Conservation (phyloP, 192 early-diverging fungal species). For the Podila horticola region DNA sequence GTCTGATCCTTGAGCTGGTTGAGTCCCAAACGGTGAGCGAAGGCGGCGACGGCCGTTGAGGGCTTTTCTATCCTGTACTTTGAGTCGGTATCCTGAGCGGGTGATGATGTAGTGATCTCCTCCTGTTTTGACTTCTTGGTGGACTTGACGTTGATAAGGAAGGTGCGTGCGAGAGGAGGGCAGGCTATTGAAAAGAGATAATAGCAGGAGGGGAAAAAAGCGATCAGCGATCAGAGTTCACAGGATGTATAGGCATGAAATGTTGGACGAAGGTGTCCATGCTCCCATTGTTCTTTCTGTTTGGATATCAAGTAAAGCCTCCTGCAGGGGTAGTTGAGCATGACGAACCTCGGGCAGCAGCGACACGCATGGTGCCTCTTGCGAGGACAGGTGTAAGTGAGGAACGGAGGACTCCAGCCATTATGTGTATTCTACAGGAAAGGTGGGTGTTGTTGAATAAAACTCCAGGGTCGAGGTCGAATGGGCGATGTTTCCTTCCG, state of each 20-base stretch:
- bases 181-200: slow-evolving; percentile 14
- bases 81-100: slow-evolving; percentile 8
- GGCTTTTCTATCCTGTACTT: slow-evolving; percentile 48
- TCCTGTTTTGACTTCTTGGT: slow-evolving; percentile 23
- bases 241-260: too few species aligned
- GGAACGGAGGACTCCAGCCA: slow-evolving; percentile 48
- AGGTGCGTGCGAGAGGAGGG: slow-evolving; percentile 35
- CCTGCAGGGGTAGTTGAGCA: not conserved
- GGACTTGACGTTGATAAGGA: slow-evolving; percentile 45
- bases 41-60: slow-evolving; percentile 34
- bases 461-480: not conserved
- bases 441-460: too few species aligned
- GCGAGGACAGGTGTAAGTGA: slow-evolving; percentile 26
- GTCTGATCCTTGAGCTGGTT: slow-evolving; percentile 54
- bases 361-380: slow-evolving; percentile 32
- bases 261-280: too few species aligned
- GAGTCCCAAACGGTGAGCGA: slow-evolving; percentile 44
- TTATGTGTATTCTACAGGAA: not conserved
- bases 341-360: slow-evolving; percentile 34
- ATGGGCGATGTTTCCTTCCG: not conserved
- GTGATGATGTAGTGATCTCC: slow-evolving; percentile 13
- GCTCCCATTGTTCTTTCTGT: too few species aligned
- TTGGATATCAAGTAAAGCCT: too few species aligned
- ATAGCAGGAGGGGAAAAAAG: not conserved
- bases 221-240: not conserved